Evolutionary conservation across 257 asterid species (phyloP).

Genomic region (Cynanchum wilfordii): DNA sequence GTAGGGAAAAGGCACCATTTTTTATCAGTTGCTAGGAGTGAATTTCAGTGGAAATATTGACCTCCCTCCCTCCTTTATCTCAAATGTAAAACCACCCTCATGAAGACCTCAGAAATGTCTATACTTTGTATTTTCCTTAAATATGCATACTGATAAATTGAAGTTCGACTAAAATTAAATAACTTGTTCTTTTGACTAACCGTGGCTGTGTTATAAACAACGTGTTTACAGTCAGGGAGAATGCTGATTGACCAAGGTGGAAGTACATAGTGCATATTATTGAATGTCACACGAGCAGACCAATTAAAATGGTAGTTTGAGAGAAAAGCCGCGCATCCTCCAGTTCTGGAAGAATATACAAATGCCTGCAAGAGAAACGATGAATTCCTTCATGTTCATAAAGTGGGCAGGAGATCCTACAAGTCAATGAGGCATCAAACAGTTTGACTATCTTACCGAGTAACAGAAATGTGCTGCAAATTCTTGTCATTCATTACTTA

Average conservation of each 20-base stretch:
- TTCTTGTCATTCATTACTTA: neutral
- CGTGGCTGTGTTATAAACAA: constrained; percentile 68
- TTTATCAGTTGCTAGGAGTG: neutral
- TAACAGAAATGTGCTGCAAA: neutral
- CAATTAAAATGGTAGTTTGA: constrained; percentile 59
- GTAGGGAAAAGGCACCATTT: neutral
- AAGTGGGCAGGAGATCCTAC: neutral
- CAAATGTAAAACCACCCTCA: too few species aligned
- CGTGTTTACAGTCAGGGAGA: constrained; percentile 79
- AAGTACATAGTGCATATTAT: constrained; percentile 51
- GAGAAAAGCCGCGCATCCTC: constrained; percentile 83
- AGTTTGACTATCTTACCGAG: too few species aligned
- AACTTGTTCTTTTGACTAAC: constrained; percentile 34
- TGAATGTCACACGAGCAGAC: constrained; percentile 62
- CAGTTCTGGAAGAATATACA: constrained; percentile 53
- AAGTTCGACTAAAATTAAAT: neutral
- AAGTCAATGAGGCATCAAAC: too few species aligned
- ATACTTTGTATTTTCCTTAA: neutral
- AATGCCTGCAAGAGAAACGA: constrained; percentile 48
- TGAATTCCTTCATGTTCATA: neutral
- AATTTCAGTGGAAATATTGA: neutral
- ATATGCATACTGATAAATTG: neutral
- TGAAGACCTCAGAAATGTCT: neutral
- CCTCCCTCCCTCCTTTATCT: neutral
- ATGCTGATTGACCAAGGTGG: constrained; percentile 98